Base-by-base conservation (phyloP, 257 asterid species). In the Ilex aquifolium region DNA sequence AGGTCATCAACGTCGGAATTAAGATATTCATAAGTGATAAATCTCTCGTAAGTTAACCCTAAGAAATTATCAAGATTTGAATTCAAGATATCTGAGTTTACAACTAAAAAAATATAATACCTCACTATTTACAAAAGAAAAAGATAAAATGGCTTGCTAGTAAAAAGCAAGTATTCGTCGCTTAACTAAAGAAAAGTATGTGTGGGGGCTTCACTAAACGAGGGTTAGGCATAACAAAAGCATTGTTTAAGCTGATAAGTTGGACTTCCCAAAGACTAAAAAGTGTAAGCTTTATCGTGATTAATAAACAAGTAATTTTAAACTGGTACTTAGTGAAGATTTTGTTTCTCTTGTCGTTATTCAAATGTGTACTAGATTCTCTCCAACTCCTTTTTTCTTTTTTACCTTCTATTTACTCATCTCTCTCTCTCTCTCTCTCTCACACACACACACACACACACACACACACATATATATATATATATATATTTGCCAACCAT, bases 261-360 rank as follows among this genome's bases (percentile, higher is more conserved):
- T 61, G 46, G 60, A 48, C 52, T 70, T 58, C 44, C 42, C 67
- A 31, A 60, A 60, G 66, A 44, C 57, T 62, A 60, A 59, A 63
- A 21, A 21, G 27, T 42, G 29, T 54, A 63, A 65, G 29, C 69
- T 79, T 62, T 69, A 50, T 74, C 65, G 79, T 74, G 72, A 72
- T 39, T 63, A 74, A 59, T 76, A 77, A 74, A 70, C 10, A 59
- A 75, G 44, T 64, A 61, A 31, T 60, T 59, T 52, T 44, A 46
- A 66, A 66, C 55, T 62, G 59, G 59, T 73, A 64, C 10, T 59
- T 72, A 63, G 82, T 78, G 81, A 79, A 72, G 3, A 77, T 70
- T 21, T 79, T 79, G 69, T 74, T 79, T 57, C 76, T 10, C 61
- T 82, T 85, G 85, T 74, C 85, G 59, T 65, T 65, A 48, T 76